A percentile compares a stretch with the other conserved stretches of the same genome.
Conservation (phyloP, 1,284 basidiomycete genomes). For the Testicularia cyperi region DNA sequence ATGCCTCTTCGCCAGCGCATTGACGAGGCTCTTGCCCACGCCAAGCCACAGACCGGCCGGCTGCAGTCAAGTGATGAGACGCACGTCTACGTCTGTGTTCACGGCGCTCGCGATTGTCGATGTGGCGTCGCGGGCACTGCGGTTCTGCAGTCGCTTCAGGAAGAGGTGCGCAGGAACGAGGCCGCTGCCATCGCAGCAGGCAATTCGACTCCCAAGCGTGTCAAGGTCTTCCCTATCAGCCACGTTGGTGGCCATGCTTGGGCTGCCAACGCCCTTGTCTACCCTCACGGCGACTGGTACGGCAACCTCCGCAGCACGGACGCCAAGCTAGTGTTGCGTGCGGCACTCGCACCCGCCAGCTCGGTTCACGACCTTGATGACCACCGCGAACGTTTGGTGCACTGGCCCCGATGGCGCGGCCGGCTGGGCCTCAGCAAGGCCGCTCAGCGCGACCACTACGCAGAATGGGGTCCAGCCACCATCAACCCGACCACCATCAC, state of each 20-base stretch:
- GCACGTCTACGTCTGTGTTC: slow-evolving; percentile 60
- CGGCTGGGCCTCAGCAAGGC: slow-evolving; percentile 52
- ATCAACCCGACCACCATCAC: slow-evolving; percentile 42
- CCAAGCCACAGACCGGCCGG: slow-evolving; percentile 19
- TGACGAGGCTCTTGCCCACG: slow-evolving; percentile 20
- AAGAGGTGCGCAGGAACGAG: slow-evolving; percentile 41
- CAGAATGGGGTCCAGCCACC: slow-evolving; percentile 48
- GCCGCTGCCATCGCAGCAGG: slow-evolving; percentile 24
- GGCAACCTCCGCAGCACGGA: slow-evolving; percentile 48
- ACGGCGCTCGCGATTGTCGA: slow-evolving; percentile 59
- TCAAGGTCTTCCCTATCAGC: slow-evolving; percentile 43
- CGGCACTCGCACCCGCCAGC: slow-evolving; percentile 53
- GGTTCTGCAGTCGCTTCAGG: slow-evolving; percentile 45
- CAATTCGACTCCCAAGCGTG: slow-evolving; percentile 19
- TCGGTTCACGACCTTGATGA: slow-evolving; percentile 52
- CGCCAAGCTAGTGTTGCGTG: slow-evolving; percentile 43
- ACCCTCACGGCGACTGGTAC: slow-evolving; percentile 56
- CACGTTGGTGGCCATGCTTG: slow-evolving; percentile 57
- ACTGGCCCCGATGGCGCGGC: slow-evolving; percentile 60
- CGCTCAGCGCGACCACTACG: slow-evolving; percentile 44
- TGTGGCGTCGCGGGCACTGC: slow-evolving; percentile 59
- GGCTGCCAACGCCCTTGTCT: slow-evolving; percentile 59
- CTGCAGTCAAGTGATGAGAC: slow-evolving; percentile 23
- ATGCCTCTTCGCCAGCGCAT: slow-evolving; percentile 15
- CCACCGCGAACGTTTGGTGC: slow-evolving; percentile 43